Base-by-base conservation (phyloP, 2,329 filamentous ascomycete species). In the Thelonectria rubi region DNA sequence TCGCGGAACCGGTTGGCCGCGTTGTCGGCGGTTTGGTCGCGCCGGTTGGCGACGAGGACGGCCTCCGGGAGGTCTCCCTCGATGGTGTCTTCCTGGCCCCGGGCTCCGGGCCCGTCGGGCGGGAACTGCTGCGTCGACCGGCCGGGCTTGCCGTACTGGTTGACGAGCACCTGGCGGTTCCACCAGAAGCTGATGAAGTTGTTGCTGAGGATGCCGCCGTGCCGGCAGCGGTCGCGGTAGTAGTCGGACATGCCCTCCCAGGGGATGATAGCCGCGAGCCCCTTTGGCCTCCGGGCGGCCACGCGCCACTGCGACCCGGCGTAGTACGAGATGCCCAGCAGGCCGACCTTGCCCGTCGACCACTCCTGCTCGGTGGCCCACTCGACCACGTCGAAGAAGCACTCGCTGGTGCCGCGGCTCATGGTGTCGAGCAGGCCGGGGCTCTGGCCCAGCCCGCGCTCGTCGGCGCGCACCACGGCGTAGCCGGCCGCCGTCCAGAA, bases 121-220 rank as follows among this genome's bases (percentile, higher is more conserved):
- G 57, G 57, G 46, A 60, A 60, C 7, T 43, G 30, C 18, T 55
- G 51, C 51, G 50, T 55, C 34, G 57, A 55, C 15, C 58, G 51
- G 6, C 58, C 58, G 5, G 39, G 24, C 12, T 55, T 53, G 20
- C 89, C 89, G 62, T 92, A 92, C 72, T 92, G 90, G 68, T 91
- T 91, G 5, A 69, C 65, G 5, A 70, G 63, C 0, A 73, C 69
- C n/a, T 73, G 71, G 1, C 68, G 62, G 5, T 72, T 71, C 67
- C 68, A 72, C 68, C 69, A 72, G 18, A 70, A 72, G 2, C 63
- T 58, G 40, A 90, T 88, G 67, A 88, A 88, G 0, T 70, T 72
- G 65, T 88, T 83, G 0, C 84, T 85, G 2, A 88, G 71, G 47
- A 89, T 89, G 0, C 87, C 87, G 1, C 87, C 87, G 59, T 89